Conservation (phyloP, 805 yeast species). For the Lipomyces yamanashiensis region DNA sequence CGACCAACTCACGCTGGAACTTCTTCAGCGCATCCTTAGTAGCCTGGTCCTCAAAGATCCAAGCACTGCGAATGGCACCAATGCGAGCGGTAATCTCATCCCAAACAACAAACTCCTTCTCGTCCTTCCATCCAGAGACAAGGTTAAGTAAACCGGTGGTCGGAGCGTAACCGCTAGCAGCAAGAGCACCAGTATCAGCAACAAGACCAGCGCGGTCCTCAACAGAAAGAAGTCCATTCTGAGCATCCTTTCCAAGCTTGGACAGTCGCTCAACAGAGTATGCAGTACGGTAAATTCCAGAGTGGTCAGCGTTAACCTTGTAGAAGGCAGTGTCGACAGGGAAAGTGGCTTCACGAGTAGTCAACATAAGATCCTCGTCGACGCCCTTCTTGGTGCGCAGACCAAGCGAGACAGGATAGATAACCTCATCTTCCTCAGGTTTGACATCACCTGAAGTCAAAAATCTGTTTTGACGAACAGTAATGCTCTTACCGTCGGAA, state of each 20-base stretch:
- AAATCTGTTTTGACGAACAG: conserved; percentile 63
- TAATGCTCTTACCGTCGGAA: conserved; percentile 45
- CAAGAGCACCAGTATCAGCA: conserved; percentile 62
- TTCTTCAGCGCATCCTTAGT: conserved; percentile 49
- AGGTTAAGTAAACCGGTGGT: conserved; percentile 57
- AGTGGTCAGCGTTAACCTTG: conserved; percentile 65
- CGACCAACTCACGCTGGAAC: conserved; percentile 59
- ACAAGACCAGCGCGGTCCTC: conserved; percentile 70
- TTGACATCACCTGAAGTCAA: conserved; percentile 64
- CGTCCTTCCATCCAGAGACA: conserved; percentile 56
- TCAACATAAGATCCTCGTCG: conserved; percentile 63
- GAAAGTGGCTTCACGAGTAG: conserved; percentile 54
- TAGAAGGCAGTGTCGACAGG: conserved; percentile 54
- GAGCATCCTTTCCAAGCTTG: conserved; percentile 59
- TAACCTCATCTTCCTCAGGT: conserved; percentile 59
- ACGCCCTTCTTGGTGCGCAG: conserved; percentile 60
- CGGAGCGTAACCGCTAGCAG: conserved; percentile 56
- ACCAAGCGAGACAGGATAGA: conserved; percentile 61
- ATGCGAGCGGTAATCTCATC: conserved; percentile 53
- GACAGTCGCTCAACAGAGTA: conserved; percentile 58
- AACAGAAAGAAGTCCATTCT: conserved; percentile 55
- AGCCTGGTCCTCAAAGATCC: conserved; percentile 54
- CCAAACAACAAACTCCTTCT: conserved; percentile 62
- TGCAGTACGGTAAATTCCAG: conserved; percentile 65
- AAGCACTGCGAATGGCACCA: conserved; percentile 51